These are phyloP conservation scores for Colletotrichum destructivum DNA, from an alignment of 2,329 filamentous ascomycete genomes.

Conservation along the genomic window DNA sequence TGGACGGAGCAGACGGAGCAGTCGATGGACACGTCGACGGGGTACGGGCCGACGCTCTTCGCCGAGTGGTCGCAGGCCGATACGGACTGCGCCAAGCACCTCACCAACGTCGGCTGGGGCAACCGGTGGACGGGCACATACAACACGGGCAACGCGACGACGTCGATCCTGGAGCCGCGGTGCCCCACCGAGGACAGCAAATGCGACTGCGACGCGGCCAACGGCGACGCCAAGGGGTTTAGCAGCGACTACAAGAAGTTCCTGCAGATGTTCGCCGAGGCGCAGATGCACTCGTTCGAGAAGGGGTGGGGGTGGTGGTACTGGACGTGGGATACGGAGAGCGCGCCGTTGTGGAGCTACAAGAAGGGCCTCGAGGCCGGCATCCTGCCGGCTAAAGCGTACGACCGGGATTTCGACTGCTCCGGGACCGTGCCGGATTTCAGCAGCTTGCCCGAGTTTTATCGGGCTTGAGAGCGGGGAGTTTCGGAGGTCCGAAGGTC, in stretches of 20 bases:
- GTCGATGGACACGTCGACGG: constrained; percentile 80
- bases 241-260: constrained; percentile 85
- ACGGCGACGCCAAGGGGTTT: constrained; percentile 79
- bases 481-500: constrained; percentile 16
- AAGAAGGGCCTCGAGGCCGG: constrained; percentile 83
- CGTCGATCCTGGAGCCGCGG: constrained; percentile 76
- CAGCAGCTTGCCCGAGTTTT: constrained; percentile 66
- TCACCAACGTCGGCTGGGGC: constrained; percentile 92
- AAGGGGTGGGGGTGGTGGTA: constrained; percentile 98
- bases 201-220: constrained; percentile 84
- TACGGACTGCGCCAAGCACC: constrained; percentile 88
- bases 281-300: constrained; percentile 96
- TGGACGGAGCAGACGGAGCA: constrained; percentile 86
- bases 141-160: constrained; percentile 74
- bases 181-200: constrained; percentile 78
- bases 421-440: constrained; percentile 70
- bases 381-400: constrained; percentile 84
- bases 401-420: constrained; percentile 80
- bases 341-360: constrained; percentile 92
- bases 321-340: constrained; percentile 98
- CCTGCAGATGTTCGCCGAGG: constrained; percentile 90
- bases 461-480: constrained; percentile 47
- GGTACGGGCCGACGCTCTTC: constrained; percentile 94
- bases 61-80: constrained; percentile 99
- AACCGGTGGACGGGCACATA: constrained; percentile 94